Conservation (phyloP, 768 basidiomycete species). For the Daedaleopsis nitida region DNA sequence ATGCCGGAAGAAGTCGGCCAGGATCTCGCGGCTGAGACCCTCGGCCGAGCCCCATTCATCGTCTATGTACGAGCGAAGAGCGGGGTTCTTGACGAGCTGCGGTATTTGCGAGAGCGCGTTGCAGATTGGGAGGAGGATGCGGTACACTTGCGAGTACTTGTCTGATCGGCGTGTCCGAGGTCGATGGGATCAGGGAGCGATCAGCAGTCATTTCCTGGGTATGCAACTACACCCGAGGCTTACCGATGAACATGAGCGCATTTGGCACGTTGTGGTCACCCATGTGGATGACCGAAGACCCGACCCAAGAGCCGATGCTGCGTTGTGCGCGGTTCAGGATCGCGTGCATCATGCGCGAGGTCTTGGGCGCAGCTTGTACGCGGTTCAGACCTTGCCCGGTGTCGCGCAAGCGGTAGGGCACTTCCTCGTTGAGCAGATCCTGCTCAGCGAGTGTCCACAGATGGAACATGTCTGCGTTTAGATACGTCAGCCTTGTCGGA, state of each 20-base stretch:
- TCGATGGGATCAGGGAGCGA: background rate
- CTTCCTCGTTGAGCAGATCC: slow-evolving; percentile 75
- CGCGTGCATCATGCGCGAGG: slow-evolving; percentile 87
- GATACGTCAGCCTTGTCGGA: background rate
- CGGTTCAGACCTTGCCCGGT: slow-evolving; percentile 92
- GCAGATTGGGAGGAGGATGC: slow-evolving; percentile 86
- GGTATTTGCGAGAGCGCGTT: slow-evolving; percentile 78
- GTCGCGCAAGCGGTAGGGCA: slow-evolving; percentile 79
- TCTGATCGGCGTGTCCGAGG: slow-evolving; percentile 38
- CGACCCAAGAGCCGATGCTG: slow-evolving; percentile 82
- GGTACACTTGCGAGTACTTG: slow-evolving; percentile 91
- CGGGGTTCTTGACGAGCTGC: slow-evolving; percentile 63
- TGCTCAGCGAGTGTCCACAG: slow-evolving; percentile 82
- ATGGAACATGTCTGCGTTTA: slow-evolving; percentile 76
- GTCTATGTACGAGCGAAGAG: slow-evolving; percentile 74
- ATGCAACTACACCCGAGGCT: background rate
- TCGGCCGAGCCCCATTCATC: slow-evolving; percentile 81
- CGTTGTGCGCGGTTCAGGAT: slow-evolving; percentile 84
- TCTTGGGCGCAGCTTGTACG: slow-evolving; percentile 85
- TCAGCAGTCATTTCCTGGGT: background rate
- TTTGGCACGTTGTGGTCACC: slow-evolving; percentile 85
- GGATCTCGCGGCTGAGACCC: slow-evolving; percentile 66
- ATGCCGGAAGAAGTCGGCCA: slow-evolving; percentile 85
- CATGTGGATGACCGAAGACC: slow-evolving; percentile 88
- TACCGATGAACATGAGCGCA: slow-evolving; percentile 83